A percentile compares a stretch with the other conserved stretches of the same genome.
Conservation (phyloP, 2,329 filamentous ascomycete genomes). For the Neurospora sp. region DNA sequence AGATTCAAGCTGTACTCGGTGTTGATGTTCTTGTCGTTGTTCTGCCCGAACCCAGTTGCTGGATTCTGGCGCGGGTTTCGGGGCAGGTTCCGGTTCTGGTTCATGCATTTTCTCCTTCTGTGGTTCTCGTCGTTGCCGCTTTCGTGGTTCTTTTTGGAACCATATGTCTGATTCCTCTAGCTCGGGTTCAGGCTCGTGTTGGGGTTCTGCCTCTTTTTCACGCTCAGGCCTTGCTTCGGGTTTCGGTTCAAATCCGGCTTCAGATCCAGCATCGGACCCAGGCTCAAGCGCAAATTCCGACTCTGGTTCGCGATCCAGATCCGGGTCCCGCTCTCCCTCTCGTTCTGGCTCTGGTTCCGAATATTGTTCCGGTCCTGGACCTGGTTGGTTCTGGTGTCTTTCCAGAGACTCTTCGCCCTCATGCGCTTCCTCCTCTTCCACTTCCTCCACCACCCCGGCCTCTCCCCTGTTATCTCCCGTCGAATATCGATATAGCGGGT, state of each 20-base stretch:
- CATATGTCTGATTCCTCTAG: background rate
- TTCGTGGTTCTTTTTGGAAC: background rate
- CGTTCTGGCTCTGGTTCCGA: background rate
- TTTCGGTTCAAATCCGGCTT: background rate
- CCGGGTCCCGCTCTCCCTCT: background rate
- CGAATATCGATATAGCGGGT: background rate
- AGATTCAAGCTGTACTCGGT: background rate
- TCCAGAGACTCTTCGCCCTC: background rate
- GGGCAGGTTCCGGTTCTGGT: background rate
- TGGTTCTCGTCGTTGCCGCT: background rate
- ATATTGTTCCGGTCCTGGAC: background rate
- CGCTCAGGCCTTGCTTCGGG: background rate
- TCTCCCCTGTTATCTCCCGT: background rate
- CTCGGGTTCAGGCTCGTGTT: background rate
- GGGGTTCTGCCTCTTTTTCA: background rate
- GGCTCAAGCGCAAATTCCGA: background rate
- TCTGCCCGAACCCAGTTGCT: background rate
- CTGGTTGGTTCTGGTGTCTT: background rate
- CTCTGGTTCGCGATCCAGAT: background rate
- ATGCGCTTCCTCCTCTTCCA: background rate
- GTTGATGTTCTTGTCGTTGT: background rate
- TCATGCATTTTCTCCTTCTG: background rate
- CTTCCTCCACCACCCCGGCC: conserved; percentile 4
- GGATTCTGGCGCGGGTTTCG: background rate
- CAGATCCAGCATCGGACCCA: background rate